These are phyloP conservation scores for Camellia granthamiana DNA, from an alignment of 148 eudicot genomes.

Conservation along the genomic window DNA sequence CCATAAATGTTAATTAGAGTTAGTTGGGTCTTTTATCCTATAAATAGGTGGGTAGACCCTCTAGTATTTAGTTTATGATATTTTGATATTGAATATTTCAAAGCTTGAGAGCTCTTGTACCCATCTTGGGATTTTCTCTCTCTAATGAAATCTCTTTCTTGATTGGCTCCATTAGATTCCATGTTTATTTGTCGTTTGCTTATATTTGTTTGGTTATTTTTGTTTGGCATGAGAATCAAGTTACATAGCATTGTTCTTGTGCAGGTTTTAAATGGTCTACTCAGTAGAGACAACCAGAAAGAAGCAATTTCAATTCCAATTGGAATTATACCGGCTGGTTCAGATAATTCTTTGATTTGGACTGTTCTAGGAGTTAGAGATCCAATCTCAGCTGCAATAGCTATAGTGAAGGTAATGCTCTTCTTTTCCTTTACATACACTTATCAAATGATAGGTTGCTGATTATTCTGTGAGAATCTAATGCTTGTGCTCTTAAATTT, in stretches of 20 bases:
- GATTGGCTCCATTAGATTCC: background rate
- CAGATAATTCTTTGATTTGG: conserved; percentile 98
- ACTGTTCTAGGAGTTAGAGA: conserved; percentile 96
- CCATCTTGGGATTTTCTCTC: no score
- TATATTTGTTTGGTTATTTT: background rate
- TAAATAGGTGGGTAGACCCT: no score
- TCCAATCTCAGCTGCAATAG: conserved; percentile 93
- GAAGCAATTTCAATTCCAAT: conserved; percentile 94
- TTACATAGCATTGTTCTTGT: conserved; percentile 17
- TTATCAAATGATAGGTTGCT: background rate
- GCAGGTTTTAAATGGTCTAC: conserved; percentile 91
- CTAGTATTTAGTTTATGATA: no score
- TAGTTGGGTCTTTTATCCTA: no score
- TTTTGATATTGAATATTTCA: no score
- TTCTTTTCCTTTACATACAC: background rate
- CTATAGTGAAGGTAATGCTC: conserved; percentile 77
- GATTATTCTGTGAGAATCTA: background rate
- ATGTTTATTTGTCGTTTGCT: background rate
- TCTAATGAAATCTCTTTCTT: background rate
- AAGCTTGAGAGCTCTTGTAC: no score
- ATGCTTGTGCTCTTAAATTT: background rate
- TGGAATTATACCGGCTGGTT: conserved; percentile 98
- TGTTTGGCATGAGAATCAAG: background rate
- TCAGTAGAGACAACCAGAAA: conserved; percentile 76
- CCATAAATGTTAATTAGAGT: no score